Conservation (phyloP, 139 green algal species). For the Chlorella sp. region DNA sequence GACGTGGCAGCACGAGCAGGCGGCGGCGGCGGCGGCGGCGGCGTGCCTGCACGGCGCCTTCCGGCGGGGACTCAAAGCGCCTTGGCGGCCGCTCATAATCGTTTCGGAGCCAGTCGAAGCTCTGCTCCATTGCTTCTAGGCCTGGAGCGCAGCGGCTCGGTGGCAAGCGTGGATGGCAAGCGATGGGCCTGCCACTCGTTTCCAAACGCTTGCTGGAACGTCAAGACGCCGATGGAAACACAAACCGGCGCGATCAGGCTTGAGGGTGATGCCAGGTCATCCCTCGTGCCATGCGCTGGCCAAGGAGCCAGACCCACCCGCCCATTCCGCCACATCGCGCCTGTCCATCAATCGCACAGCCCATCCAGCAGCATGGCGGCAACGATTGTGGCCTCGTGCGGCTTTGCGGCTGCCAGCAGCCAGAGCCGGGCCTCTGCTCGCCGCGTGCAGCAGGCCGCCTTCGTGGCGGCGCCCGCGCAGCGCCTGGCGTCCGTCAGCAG, state of each 20-base stretch:
- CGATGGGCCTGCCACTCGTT: too few species aligned
- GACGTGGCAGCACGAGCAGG: neutral
- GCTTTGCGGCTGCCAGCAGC: neutral
- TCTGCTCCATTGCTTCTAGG: neutral
- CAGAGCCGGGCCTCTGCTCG: neutral
- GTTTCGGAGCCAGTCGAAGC: slow-evolving; percentile 20
- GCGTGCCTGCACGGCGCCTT: slow-evolving; percentile 1
- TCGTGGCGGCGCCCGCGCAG: neutral
- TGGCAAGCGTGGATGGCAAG: too few species aligned
- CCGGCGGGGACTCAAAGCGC: slow-evolving; percentile 1
- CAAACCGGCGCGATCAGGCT: too few species aligned
- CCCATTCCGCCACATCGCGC: too few species aligned
- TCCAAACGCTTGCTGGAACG: too few species aligned
- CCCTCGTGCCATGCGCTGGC: too few species aligned
- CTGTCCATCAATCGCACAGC: too few species aligned
- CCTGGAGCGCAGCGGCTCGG: too few species aligned
- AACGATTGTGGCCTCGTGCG: neutral
- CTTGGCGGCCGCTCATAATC: slow-evolving; percentile 11
- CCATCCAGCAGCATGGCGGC: neutral
- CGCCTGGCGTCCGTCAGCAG: slow-evolving; percentile 8
- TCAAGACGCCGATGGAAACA: too few species aligned
- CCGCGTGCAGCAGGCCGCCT: neutral
- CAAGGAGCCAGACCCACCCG: too few species aligned
- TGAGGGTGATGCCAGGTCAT: too few species aligned
- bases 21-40: neutral